Conservation (phyloP, 2,329 filamentous ascomycete genomes). For the Fusarium anguioides region DNA sequence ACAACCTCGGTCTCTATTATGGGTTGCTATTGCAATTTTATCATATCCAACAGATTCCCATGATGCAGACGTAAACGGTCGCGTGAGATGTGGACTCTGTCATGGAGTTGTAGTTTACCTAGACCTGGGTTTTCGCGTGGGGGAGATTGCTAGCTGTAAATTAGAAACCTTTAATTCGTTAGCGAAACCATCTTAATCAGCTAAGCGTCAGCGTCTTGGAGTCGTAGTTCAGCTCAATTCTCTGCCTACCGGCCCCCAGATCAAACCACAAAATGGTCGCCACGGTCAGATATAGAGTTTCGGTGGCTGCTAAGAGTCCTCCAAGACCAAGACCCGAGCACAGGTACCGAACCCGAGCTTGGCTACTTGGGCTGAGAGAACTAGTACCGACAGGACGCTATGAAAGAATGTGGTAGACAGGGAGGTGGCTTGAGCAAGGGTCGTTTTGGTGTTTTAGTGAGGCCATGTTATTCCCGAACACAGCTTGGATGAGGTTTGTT, state of each 20-base stretch:
- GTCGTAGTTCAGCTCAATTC: neutral
- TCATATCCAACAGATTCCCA: neutral
- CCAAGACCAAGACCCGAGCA: neutral
- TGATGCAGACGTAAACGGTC: constrained; percentile 6
- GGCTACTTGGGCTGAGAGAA: constrained; percentile 9
- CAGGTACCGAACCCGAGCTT: constrained; percentile 42
- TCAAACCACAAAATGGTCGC: neutral
- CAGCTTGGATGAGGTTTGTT: neutral
- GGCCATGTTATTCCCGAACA: constrained; percentile 19
- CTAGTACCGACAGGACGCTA: constrained; percentile 24
- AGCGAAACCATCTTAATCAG: neutral
- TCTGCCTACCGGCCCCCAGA: constrained; percentile 24
- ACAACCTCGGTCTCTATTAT: neutral
- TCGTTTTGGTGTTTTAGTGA: neutral
- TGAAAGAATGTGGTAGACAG: constrained; percentile 43
- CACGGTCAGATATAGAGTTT: neutral
- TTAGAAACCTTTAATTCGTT: constrained; percentile 32
- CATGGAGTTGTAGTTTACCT: constrained; percentile 3
- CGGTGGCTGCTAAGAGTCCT: neutral
- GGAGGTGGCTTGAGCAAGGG: constrained; percentile 37
- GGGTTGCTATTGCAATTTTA: neutral
- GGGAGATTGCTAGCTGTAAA: constrained; percentile 19
- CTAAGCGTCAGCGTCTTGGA: neutral
- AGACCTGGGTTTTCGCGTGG: constrained; percentile 4
- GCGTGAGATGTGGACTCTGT: constrained; percentile 16